These are phyloP conservation scores for Lecanosticta acicola DNA, from an alignment of 2,329 filamentous ascomycete genomes.

Conservation along the genomic window DNA sequence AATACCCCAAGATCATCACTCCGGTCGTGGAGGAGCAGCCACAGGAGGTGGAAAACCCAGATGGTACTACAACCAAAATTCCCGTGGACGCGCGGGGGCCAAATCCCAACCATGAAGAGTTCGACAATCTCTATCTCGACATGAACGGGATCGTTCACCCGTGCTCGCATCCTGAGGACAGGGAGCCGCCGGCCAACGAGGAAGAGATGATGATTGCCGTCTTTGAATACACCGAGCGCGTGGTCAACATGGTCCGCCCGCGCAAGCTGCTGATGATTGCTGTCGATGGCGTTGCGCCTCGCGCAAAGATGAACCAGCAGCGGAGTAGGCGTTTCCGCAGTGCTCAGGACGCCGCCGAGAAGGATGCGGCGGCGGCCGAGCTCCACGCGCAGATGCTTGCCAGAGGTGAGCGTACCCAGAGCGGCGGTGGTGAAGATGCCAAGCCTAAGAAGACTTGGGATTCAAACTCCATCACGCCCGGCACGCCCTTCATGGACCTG, in stretches of 20 bases:
- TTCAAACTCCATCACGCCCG: constrained; percentile 80
- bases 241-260: constrained; percentile 97
- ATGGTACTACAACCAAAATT: constrained; percentile 69
- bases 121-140: constrained; percentile 95
- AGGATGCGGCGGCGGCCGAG: constrained; percentile 84
- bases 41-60: constrained; percentile 69
- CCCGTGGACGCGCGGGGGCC: constrained; percentile 77
- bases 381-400: constrained; percentile 77
- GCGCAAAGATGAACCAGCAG: constrained; percentile 99
- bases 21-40: constrained; percentile 82
- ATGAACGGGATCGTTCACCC: constrained; percentile 99
- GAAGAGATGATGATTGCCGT: constrained; percentile 99
- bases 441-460: constrained; percentile 90
- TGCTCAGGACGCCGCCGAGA: constrained; percentile 89
- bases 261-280: constrained; percentile 96
- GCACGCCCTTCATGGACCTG: constrained; percentile 98
- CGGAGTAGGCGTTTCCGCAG: constrained; percentile 91
- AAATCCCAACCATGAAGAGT: constrained; percentile 96
- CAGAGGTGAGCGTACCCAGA: constrained; percentile 41
- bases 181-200: constrained; percentile 83
- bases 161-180: constrained; percentile 94
- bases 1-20: constrained; percentile 96
- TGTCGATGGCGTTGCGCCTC: constrained; percentile 93
- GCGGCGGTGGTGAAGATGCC: constrained; percentile 28
- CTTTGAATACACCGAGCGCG: constrained; percentile 96